phyloP scores from a whole-genome alignment of 768 basidiomycete genomes.

The Auriscalpium orientale region DNA sequence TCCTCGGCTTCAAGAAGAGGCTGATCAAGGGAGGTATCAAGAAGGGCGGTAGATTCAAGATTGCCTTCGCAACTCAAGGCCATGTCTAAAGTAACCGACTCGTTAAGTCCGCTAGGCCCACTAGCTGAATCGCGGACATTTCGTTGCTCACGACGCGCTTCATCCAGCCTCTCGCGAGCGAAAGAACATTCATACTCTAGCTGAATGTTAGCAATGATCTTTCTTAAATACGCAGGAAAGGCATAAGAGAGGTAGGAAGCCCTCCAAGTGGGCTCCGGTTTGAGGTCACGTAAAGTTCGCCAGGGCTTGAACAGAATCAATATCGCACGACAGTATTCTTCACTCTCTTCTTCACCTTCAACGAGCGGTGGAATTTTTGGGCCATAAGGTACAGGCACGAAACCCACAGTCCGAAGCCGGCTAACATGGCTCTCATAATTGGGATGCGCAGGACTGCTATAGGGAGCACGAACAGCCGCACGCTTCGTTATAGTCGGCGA shows the following conservation, averaged over 20 bases:
- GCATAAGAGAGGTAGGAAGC: background rate
- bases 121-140: too few species aligned
- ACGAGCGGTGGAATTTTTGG: constrained; percentile 1
- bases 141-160: too few species aligned
- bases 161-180: background rate
- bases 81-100: background rate
- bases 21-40: too few species aligned
- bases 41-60: too few species aligned
- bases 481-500: too few species aligned
- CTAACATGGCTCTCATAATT: background rate
- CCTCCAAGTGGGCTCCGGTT: background rate
- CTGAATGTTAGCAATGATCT: background rate
- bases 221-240: background rate
- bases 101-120: too few species aligned
- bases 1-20: too few species aligned
- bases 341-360: background rate
- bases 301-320: background rate
- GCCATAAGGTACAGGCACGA: constrained; percentile 7
- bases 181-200: background rate
- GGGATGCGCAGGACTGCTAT: background rate
- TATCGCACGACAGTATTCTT: background rate
- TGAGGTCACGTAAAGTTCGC: background rate
- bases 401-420: background rate
- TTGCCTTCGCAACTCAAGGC: too few species aligned
- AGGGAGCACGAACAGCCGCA: background rate